Evolutionary conservation across 129 eudicot species (phyloP), one percentile per base, ranked within the genome.

Genomic region (Lactuca sativa): DNA sequence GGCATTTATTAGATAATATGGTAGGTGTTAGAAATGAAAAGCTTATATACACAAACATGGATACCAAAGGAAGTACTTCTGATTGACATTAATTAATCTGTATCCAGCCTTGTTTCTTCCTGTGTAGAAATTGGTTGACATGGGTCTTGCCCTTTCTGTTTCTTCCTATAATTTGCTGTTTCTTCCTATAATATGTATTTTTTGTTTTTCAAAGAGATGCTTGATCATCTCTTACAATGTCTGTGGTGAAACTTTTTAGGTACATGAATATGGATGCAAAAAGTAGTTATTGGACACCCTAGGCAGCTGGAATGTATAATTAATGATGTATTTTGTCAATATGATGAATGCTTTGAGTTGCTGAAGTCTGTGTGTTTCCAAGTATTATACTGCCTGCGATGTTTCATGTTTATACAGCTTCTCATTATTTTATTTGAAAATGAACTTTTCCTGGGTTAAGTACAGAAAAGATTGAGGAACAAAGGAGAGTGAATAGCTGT

Each of bases 31-130:
- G 15, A 56, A 40, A 70, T 70, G 56, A 40, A 13, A 11, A 41
- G 44, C 4, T 7, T 40, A 56, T 12, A 18, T 69, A 36, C 55
- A 38, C 18, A 38, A 56, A 40, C 40, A 6, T 53, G 37, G 7
- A n/a, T 51, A 37, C 38, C 32, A 7, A 67, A 62, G 70, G 57
- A 64, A 64, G 47, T 64, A 48, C 3, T 12, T 64, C 12, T 44
- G 18, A 8, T 44, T 0, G 40, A 64, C 55, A 64, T 64, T 11
- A 17, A 3, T 16, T 47, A 44, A 18, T 40, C 14, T 15, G 12
- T 47, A 25, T 18, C 41, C 70, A 25, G 57, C 18, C 0, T 1
- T 12, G 70, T 25, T 47, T 4, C 41, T 30, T 58, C 34, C 40
- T 58, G 14, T 34, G 12, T 25, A 58, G 8, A 25, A 31, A 11